phyloP scores from a whole-genome alignment of 2,329 filamentous ascomycete genomes.

The Calonectria crousiana region DNA sequence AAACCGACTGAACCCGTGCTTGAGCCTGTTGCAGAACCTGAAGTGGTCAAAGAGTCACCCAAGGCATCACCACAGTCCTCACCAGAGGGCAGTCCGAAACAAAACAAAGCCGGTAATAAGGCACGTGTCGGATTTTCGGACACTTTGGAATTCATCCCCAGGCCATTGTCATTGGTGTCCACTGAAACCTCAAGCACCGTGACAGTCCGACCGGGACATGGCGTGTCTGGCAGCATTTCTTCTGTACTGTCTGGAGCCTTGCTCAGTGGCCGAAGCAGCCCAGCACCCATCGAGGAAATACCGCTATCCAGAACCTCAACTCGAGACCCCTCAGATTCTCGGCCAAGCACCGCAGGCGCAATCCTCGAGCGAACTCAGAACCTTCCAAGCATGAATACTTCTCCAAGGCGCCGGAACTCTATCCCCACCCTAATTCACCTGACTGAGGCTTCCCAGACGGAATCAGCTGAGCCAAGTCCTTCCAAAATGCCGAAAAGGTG shows the following conservation, averaged over 20 bases:
- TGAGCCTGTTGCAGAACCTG: conserved; percentile 6
- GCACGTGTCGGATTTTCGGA: conserved; percentile 87
- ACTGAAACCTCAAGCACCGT: conserved; percentile 85
- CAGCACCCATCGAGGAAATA: conserved; percentile 35
- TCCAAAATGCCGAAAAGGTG: conserved; percentile 68
- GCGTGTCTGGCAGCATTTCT: conserved; percentile 82
- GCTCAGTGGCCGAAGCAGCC: conserved; percentile 55
- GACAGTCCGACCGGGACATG: conserved; percentile 77
- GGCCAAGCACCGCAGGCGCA: conserved; percentile 80
- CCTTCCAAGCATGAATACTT: conserved; percentile 41
- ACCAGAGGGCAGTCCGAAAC: conserved; percentile 34
- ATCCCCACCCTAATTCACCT: conserved; percentile 66
- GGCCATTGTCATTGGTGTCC: conserved; percentile 86
- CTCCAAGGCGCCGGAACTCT: conserved; percentile 68
- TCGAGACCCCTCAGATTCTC: conserved; percentile 59
- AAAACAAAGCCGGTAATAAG: conserved; percentile 57
- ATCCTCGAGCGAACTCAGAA: conserved; percentile 66
- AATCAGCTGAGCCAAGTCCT: conserved; percentile 59
- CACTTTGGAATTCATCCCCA: conserved; percentile 83
- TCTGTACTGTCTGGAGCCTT: conserved; percentile 76
- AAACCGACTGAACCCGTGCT: conserved; percentile 17
- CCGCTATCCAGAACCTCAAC: conserved; percentile 54
- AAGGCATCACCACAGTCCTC: conserved; percentile 11
- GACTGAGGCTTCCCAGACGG: conserved; percentile 50
- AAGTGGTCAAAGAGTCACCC: conserved; percentile 6